Percentiles rank a stretch among this genome's conserved stretches.
phyloP scores from a whole-genome alignment of 179 eudicot species.

The Actinidia polygama region DNA sequence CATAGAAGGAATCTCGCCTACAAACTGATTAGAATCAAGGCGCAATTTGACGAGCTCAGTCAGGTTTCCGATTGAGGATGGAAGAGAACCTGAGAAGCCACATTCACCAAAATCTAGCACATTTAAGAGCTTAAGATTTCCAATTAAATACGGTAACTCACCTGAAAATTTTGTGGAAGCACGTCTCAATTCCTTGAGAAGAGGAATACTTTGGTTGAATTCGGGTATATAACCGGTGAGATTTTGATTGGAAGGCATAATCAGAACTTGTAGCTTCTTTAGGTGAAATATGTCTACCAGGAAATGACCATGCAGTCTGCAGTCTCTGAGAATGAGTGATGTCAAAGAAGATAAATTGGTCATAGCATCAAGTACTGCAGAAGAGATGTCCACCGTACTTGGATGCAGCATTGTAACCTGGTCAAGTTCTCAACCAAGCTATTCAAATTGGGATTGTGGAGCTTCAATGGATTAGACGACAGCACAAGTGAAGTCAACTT shows the following conservation, averaged over 20 bases:
- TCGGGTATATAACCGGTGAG: constrained; percentile 40
- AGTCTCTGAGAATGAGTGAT: constrained; percentile 8
- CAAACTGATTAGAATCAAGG: no score
- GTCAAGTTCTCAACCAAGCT: constrained; percentile 33
- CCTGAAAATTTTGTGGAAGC: constrained; percentile 20
- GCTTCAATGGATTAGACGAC: background rate
- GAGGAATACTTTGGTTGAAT: constrained; percentile 23
- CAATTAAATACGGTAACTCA: constrained; percentile 17
- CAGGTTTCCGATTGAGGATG: constrained; percentile 15
- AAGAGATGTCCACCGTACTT: constrained; percentile 22
- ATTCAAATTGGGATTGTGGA: constrained; percentile 21
- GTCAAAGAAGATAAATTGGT: constrained; percentile 29
- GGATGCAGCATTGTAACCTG: constrained; percentile 23
- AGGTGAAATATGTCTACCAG: constrained; percentile 30
- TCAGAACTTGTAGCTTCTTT: constrained; percentile 26
- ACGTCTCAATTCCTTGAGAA: constrained; percentile 20
- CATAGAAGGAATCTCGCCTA: no score
- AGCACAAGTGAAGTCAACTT: constrained; percentile 7
- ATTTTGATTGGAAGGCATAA: background rate
- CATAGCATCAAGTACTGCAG: constrained; percentile 18
- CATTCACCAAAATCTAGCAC: rapidly evolving
- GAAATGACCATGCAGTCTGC: constrained; percentile 36
- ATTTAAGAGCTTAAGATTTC: constrained; percentile 9
- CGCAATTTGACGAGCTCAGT: no score
- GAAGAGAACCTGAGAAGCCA: background rate